A percentile compares a stretch with the other conserved stretches of the same genome.
These are phyloP conservation scores for Tuber aestivum DNA, from an alignment of 495 filamentous ascomycete genomes.

Conservation along the genomic window DNA sequence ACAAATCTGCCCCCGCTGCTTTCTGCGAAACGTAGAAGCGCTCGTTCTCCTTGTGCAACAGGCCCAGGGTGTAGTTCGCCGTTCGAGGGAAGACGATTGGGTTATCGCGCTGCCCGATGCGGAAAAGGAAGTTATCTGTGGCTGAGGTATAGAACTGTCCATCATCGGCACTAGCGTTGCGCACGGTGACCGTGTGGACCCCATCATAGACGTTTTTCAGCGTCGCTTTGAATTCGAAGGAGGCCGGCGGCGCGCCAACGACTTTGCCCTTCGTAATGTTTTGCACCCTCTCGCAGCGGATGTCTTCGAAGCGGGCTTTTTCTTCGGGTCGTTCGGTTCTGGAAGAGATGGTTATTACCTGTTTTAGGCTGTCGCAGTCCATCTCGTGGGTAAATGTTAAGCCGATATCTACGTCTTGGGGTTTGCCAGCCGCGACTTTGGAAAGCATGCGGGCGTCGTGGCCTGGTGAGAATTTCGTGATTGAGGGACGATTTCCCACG, in stretches of 20 bases:
- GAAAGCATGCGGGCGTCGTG: slow-evolving; percentile 59
- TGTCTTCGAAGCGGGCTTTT: background rate
- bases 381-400: slow-evolving; percentile 59
- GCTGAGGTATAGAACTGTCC: slow-evolving; percentile 47
- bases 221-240: slow-evolving; percentile 54
- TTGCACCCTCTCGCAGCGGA: background rate
- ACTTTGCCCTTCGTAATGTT: background rate
- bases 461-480: slow-evolving; percentile 60
- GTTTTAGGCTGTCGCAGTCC: slow-evolving; percentile 55
- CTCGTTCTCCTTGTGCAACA: slow-evolving; percentile 47
- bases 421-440: slow-evolving; percentile 45
- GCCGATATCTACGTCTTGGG: slow-evolving; percentile 50
- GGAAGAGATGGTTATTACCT: slow-evolving; percentile 53
- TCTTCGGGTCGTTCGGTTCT: slow-evolving; percentile 44
- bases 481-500: slow-evolving; percentile 55
- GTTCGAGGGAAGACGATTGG: slow-evolving; percentile 54
- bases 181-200: slow-evolving; percentile 58
- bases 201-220: slow-evolving; percentile 59
- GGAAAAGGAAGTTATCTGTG: slow-evolving; percentile 52
- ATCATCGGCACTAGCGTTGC: slow-evolving; percentile 49
- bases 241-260: slow-evolving; percentile 45
- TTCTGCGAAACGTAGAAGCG: slow-evolving; percentile 54
- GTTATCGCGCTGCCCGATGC: slow-evolving; percentile 49
- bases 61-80: slow-evolving; percentile 55
- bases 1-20: slow-evolving; percentile 60